phyloP scores from a whole-genome alignment of 306 rosid genomes.

The Vicia faba region DNA sequence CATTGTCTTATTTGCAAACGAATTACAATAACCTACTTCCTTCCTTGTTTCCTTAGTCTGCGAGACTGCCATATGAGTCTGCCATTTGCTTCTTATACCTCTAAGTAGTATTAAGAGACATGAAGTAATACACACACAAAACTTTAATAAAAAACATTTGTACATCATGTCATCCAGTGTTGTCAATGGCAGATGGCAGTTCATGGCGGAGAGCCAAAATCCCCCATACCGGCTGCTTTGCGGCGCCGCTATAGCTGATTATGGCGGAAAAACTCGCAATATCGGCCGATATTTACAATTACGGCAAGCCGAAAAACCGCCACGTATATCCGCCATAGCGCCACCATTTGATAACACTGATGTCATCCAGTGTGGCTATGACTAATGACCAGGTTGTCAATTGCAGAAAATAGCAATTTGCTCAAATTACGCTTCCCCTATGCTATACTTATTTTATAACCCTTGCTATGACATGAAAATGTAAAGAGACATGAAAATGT shows the following conservation, averaged over 20 bases:
- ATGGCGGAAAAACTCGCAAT: no score
- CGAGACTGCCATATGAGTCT: not conserved
- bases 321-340: no score
- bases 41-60: conserved; percentile 21
- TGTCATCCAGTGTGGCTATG: conserved; percentile 1
- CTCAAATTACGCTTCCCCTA: not conserved
- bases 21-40: conserved; percentile 1
- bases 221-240: no score
- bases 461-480: not conserved
- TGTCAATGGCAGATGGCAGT: no score
- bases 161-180: not conserved
- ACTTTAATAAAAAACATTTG: not conserved
- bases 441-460: not conserved
- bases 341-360: no score
- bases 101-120: not conserved
- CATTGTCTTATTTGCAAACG: not conserved
- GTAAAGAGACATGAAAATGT: conserved; percentile 11
- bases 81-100: not conserved
- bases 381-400: not conserved
- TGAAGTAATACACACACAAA: not conserved
- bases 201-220: no score
- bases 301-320: no score
- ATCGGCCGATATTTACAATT: no score
- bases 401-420: not conserved
- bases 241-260: no score